Base-by-base conservation (phyloP, 306 rosid species). In the Gillenia trifoliata region DNA sequence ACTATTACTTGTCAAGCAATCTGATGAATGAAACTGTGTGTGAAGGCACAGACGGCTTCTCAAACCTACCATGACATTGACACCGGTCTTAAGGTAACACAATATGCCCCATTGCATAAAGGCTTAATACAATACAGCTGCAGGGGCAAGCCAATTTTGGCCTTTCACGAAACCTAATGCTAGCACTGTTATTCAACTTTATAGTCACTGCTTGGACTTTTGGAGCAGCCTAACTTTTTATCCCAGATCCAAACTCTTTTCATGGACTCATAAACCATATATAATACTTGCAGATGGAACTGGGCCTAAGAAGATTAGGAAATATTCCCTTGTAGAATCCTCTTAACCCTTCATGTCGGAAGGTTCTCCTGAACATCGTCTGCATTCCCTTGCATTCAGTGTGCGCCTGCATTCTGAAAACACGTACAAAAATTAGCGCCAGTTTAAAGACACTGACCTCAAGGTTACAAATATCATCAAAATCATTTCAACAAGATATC, bases 261-360 rank as follows among this genome's bases (percentile, higher is more conserved):
- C 93, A 89, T 93, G 54, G 77, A 41, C 79, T 90, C 98, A 65
- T 90, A 92, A 81, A 90, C 94, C 87, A 90, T 29, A 67, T 89
- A 92, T 89, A 81, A 93, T 87, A 72, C 96, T 90, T 73, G 98
- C 98, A 2, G 98, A 84, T 1, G 96, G 96, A 49, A 93, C 95
- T 47, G n/a, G n/a, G 90, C 96, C 86, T 90, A 75, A 93, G 94
- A 70, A 93, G 62, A 83, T 87, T 87, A 22, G 98, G 96, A 82
- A 90, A 82, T 73, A 93, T 72, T 81, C 98, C 98, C 80, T 90
- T 90, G 86, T 87, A 93, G 80, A 93, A 88, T 62, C 98, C 96
- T 81, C 88, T 67, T 12, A 84, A 52, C 49, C 96, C 95, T 87
- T 93, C 96, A 72, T 49, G 84, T 81, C 86, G 47, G 73, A 89